phyloP scores from a whole-genome alignment of 352 stramenopile genomes.

The Phytophthora uliginosa region DNA sequence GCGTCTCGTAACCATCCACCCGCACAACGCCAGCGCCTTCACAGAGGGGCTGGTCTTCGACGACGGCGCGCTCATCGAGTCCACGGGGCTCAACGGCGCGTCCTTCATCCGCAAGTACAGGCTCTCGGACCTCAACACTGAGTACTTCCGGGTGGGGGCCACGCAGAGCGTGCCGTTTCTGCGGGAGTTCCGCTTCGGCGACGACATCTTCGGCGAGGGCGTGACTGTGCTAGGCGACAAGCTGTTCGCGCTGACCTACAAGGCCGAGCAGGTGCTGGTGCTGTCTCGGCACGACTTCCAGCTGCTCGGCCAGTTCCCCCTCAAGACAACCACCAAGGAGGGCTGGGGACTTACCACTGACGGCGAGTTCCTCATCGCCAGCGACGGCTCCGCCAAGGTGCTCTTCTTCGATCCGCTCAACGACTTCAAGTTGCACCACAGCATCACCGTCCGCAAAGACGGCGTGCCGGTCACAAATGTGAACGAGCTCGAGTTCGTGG shows the following conservation, averaged over 20 bases:
- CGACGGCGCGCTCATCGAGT: conserved; percentile 73
- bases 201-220: conserved; percentile 82
- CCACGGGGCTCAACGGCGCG: conserved; percentile 67
- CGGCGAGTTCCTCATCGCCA: conserved; percentile 84
- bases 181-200: conserved; percentile 69
- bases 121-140: conserved; percentile 34
- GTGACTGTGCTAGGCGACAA: conserved; percentile 77
- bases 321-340: conserved; percentile 85
- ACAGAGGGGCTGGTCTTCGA: conserved; percentile 83
- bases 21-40: conserved; percentile 75
- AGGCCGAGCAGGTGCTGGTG: conserved; percentile 66
- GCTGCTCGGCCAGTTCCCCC: conserved; percentile 58
- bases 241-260: conserved; percentile 90
- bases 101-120: conserved; percentile 83
- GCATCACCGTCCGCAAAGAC: conserved; percentile 61
- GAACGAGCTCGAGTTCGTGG: conserved; percentile 91
- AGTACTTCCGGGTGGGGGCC: conserved; percentile 20
- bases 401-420: conserved; percentile 82
- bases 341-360: conserved; percentile 92
- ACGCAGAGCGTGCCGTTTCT: conserved; percentile 25
- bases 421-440: conserved; percentile 64
- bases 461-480: conserved; percentile 60
- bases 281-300: conserved; percentile 69
- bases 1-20: conserved; percentile 67
- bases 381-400: conserved; percentile 82